Conservation (phyloP, 495 filamentous ascomycete genomes). For the Aspergillus avenaceus region DNA sequence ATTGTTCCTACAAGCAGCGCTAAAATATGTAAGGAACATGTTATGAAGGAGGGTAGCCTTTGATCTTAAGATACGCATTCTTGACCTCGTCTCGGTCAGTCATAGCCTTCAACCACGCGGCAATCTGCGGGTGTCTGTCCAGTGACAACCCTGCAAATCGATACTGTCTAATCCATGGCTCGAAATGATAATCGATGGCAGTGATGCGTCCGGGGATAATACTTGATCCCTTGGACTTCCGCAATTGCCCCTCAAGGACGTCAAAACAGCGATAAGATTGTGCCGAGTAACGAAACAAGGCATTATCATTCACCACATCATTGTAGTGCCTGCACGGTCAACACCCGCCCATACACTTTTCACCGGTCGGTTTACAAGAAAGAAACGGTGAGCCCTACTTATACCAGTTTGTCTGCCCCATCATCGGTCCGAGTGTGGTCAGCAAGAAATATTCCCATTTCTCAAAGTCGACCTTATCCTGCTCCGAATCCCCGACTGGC, state of each 20-base stretch:
- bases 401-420: conserved; percentile 42
- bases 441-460: conserved; percentile 46
- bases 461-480: conserved; percentile 41
- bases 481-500: conserved; percentile 26
- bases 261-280: conserved; percentile 38
- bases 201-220: conserved; percentile 31
- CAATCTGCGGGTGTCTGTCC: conserved; percentile 32
- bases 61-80: conserved; percentile 25
- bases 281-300: conserved; percentile 29
- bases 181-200: conserved; percentile 42
- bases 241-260: conserved; percentile 38
- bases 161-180: conserved; percentile 41
- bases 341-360: too few species aligned
- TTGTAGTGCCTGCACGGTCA: conserved; percentile 33
- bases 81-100: conserved; percentile 23
- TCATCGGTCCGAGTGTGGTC: conserved; percentile 38
- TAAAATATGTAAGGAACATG: too few species aligned
- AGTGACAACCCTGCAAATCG: conserved; percentile 37
- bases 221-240: conserved; percentile 33
- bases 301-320: conserved; percentile 34
- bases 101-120: conserved; percentile 24
- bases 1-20: too few species aligned
- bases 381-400: too few species aligned
- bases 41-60: too few species aligned
- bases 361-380: too few species aligned